Conservation (phyloP, 768 basidiomycete species). For the Udeniomyces megalosporus region DNA sequence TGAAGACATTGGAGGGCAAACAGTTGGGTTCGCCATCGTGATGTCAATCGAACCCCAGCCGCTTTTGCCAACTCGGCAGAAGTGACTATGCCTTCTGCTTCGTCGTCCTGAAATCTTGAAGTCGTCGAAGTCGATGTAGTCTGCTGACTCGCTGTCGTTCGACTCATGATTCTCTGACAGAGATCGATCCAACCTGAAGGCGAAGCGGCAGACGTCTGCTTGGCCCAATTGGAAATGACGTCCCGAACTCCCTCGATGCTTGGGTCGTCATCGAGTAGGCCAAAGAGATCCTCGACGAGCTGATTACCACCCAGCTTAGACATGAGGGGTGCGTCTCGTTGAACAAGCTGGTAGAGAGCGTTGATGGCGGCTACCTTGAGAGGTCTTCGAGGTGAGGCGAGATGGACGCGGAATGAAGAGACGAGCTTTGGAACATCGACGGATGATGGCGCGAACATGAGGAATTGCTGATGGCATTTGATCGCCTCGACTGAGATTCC, state of each 20-base stretch:
- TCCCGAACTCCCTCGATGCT: constrained; percentile 83
- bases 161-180: constrained; percentile 91
- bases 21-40: constrained; percentile 89
- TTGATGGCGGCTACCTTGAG: constrained; percentile 90
- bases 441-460: constrained; percentile 83
- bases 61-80: constrained; percentile 1
- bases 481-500: constrained; percentile 83
- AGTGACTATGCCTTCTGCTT: constrained; percentile 65
- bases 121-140: constrained; percentile 24
- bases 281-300: constrained; percentile 85
- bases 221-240: constrained; percentile 84
- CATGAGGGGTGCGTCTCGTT: constrained; percentile 79
- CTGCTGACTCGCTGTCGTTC: constrained; percentile 71
- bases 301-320: constrained; percentile 85
- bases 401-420: constrained; percentile 54
- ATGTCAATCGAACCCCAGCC: constrained; percentile 25
- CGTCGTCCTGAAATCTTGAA: constrained; percentile 59
- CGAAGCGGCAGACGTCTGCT: constrained; percentile 80
- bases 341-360: constrained; percentile 89
- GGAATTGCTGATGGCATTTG: constrained; percentile 86
- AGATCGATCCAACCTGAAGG: constrained; percentile 97
- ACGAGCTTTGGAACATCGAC: constrained; percentile 69
- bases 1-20: constrained; percentile 89
- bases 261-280: constrained; percentile 85
- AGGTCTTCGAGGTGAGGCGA: constrained; percentile 63